A percentile compares a stretch with the other conserved stretches of the same genome.
Conservation (phyloP, 2,329 filamentous ascomycete genomes). For the Dothidotthia symphoricarpi region DNA sequence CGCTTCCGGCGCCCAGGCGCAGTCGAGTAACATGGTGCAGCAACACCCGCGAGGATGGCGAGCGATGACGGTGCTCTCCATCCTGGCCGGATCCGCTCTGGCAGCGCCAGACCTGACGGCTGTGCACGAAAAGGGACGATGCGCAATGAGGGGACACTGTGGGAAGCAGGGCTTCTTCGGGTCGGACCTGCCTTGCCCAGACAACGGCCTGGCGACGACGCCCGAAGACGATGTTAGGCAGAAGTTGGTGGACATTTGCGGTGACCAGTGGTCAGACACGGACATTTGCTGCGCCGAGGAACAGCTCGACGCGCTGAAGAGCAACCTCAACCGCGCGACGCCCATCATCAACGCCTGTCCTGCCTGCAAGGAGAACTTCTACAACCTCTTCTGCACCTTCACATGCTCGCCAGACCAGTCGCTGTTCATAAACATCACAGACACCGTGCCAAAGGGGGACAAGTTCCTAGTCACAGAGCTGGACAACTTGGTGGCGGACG, state of each 20-base stretch:
- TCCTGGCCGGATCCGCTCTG: slow-evolving; percentile 28
- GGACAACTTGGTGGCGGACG: slow-evolving; percentile 80
- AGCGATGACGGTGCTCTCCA: slow-evolving; percentile 26
- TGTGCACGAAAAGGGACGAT: slow-evolving; percentile 82
- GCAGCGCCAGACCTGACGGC: slow-evolving; percentile 36
- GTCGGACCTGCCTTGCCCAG: slow-evolving; percentile 83
- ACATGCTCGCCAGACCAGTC: slow-evolving; percentile 97
- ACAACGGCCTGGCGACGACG: slow-evolving; percentile 77
- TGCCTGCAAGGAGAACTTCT: slow-evolving; percentile 97
- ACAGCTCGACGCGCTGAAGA: slow-evolving; percentile 78
- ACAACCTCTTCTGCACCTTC: slow-evolving; percentile 96
- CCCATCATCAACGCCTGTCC: slow-evolving; percentile 90
- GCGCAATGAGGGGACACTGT: slow-evolving; percentile 87
- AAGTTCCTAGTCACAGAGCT: slow-evolving; percentile 79
- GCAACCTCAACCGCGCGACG: slow-evolving; percentile 82
- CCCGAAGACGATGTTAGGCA: slow-evolving; percentile 70
- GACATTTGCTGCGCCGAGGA: slow-evolving; percentile 81
- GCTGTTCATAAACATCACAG: slow-evolving; percentile 88
- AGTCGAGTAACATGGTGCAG: slow-evolving; percentile 19
- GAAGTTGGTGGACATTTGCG: slow-evolving; percentile 81
- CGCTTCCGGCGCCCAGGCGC: slow-evolving; percentile 14
- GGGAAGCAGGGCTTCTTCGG: slow-evolving; percentile 89
- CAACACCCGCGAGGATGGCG: slow-evolving; percentile 24
- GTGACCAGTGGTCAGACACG: slow-evolving; percentile 77
- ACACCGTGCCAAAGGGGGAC: slow-evolving; percentile 61